These are phyloP conservation scores for Sutorius eximius DNA, from an alignment of 1,284 basidiomycete genomes.

Conservation along the genomic window DNA sequence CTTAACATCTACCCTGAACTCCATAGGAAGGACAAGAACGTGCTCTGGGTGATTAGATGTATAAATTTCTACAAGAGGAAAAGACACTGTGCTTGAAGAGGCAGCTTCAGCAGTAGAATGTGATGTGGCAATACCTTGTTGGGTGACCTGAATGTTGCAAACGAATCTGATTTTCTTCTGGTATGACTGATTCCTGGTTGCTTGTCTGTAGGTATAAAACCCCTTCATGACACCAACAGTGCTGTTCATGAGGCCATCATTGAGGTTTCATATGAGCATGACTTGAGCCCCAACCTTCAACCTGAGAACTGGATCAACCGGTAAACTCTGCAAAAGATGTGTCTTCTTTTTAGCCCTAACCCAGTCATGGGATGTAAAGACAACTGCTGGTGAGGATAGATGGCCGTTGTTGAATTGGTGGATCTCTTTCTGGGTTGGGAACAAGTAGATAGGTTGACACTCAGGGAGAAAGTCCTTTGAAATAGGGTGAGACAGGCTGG, in stretches of 20 bases:
- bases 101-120: rapidly evolving
- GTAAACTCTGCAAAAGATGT: not conserved
- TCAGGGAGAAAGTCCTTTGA: too few species aligned
- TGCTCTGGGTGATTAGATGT: not conserved
- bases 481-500: too few species aligned
- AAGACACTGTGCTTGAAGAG: not conserved
- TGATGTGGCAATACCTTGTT: not conserved
- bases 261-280: not conserved
- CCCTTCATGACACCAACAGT: not conserved
- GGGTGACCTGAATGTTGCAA: not conserved
- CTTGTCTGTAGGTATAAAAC: not conserved
- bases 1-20: not conserved
- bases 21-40: not conserved
- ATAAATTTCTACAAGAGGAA: not conserved
- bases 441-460: too few species aligned
- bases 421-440: too few species aligned
- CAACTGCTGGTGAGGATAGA: not conserved
- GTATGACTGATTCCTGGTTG: not conserved
- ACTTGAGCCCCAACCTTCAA: not conserved
- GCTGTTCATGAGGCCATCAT: not conserved
- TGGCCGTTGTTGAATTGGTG: too few species aligned
- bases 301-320: not conserved
- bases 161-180: not conserved
- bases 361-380: not conserved
- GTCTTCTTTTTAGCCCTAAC: not conserved